Conservation (phyloP, 306 rosid species). For the Leucaena leucocephala region DNA sequence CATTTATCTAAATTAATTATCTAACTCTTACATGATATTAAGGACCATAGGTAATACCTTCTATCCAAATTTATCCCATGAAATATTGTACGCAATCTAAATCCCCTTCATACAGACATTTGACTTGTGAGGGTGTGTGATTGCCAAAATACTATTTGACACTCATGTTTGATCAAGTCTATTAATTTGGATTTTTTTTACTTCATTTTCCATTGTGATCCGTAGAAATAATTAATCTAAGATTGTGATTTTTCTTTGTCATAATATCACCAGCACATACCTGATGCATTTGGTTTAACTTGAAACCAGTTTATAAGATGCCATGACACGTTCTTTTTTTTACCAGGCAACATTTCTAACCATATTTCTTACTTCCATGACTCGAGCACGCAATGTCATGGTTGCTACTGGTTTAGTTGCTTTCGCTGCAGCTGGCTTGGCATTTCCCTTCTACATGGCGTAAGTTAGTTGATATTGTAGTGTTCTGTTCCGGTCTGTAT, state of each 20-base stretch:
- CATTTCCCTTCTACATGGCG: slow-evolving; percentile 99
- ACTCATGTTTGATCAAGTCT: neutral
- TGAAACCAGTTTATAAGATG: neutral
- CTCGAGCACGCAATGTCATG: slow-evolving; percentile 57
- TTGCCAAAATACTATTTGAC: neutral
- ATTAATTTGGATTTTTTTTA: too few relatives aligned
- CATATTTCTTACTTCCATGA: slow-evolving; percentile 42
- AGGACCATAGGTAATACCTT: too few relatives aligned
- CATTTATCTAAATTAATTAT: too few relatives aligned
- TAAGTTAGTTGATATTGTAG: slow-evolving; percentile 40
- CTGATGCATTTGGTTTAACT: neutral
- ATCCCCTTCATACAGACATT: neutral
- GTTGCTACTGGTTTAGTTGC: slow-evolving; percentile 73
- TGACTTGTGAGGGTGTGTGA: neutral
- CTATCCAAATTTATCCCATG: too few relatives aligned
- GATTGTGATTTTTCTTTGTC: neutral
- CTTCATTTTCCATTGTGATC: neutral
- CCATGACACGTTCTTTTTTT: neutral
- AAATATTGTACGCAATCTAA: too few relatives aligned
- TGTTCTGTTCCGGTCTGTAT: neutral
- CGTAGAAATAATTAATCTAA: neutral
- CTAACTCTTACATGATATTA: too few relatives aligned
- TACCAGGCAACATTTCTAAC: slow-evolving; percentile 17
- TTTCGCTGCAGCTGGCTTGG: slow-evolving; percentile 78
- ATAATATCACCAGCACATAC: neutral